Conservation (phyloP, 2,329 filamentous ascomycete genomes). For the Monosporascus sp. region DNA sequence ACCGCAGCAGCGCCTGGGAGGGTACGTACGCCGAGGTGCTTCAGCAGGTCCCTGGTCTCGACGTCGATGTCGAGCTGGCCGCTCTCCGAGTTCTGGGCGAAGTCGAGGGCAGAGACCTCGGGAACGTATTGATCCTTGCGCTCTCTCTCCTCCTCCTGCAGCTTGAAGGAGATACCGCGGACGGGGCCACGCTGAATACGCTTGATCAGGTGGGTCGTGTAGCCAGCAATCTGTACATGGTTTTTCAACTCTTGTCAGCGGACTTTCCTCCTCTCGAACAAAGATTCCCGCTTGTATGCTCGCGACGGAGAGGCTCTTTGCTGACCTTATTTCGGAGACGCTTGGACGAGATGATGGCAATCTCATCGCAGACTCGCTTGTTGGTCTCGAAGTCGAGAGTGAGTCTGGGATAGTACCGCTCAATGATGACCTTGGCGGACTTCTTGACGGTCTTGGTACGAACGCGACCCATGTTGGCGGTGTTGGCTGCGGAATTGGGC, state of each 20-base stretch:
- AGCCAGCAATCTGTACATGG: conserved; percentile 75
- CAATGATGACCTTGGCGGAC: conserved; percentile 99
- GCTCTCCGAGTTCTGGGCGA: conserved; percentile 87
- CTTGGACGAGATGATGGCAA: conserved; percentile 98
- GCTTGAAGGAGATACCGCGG: conserved; percentile 99
- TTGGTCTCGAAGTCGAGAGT: conserved; percentile 99
- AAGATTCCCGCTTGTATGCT: conserved; percentile 1
- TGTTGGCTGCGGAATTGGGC: conserved; percentile 32
- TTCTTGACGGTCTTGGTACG: conserved; percentile 67
- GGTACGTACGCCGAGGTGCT: conserved; percentile 93
- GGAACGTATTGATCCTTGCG: conserved; percentile 99
- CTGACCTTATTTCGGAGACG: conserved; percentile 96
- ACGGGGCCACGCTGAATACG: conserved; percentile 99
- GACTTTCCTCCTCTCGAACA: too few relatives aligned
- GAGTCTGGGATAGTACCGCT: conserved; percentile 95
- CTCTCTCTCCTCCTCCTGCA: conserved; percentile 99
- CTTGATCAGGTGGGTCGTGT: conserved; percentile 99
- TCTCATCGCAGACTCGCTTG: conserved; percentile 99
- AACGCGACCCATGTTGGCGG: conserved; percentile 65
- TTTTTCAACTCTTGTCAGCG: not conserved
- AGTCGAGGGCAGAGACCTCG: conserved; percentile 97
- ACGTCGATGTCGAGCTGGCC: conserved; percentile 91
- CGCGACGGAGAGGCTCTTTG: conserved; percentile 2
- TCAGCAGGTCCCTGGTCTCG: conserved; percentile 98
- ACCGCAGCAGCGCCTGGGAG: not conserved